Base-by-base conservation (phyloP, 768 basidiomycete species). In the Mycena rosella region DNA sequence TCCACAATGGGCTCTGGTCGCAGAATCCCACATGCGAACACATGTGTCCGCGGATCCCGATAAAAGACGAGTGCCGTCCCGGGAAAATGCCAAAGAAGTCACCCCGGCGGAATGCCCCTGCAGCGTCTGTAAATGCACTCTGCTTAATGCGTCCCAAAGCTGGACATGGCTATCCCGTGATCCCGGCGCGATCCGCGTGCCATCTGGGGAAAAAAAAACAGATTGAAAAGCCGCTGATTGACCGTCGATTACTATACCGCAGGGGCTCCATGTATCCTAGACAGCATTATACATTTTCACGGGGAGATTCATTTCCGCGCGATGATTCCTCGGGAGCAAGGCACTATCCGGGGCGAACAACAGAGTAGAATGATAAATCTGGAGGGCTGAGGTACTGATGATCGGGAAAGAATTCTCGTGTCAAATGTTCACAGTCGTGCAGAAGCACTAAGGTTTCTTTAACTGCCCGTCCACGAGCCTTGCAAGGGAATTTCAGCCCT, bases 321-420 rank as follows among this genome's bases (percentile, higher is more conserved):
- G 1, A 20, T 44, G 30, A 30, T 17, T 32, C 3, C 17, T 17
- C 17, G 2, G 22, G 30, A 60, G 14, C 30, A 44, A 6, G 0
- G 61, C 9, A 13, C 11, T 4, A 5, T 54, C 51, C 18, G 61
- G 61, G 7, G 52, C 13, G 15, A 63, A 63, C 9, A 44, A 17
- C 15, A 63, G 52, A 4, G 52, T 52, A 5, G 62, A 69, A 45
- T 48, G 58, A 18, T 71, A 73, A 0, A 60, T 52, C 20, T 73
- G 70, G 14, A 65, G 60, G 15, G 70, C 63, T 5, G 63, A 66
- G 11, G 47, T 63, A n/a, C 67, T 64, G 64, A 73, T 60, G n/a
- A 56, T 53, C 1, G 62, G 44, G 48, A n/a, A 65, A 73, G 51
- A 61, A 71, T 44, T 52, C 48, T 11, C 42, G 61, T 1, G 61